phyloP scores from a whole-genome alignment of 164 flowering plant species.

The Vitis riparia region DNA sequence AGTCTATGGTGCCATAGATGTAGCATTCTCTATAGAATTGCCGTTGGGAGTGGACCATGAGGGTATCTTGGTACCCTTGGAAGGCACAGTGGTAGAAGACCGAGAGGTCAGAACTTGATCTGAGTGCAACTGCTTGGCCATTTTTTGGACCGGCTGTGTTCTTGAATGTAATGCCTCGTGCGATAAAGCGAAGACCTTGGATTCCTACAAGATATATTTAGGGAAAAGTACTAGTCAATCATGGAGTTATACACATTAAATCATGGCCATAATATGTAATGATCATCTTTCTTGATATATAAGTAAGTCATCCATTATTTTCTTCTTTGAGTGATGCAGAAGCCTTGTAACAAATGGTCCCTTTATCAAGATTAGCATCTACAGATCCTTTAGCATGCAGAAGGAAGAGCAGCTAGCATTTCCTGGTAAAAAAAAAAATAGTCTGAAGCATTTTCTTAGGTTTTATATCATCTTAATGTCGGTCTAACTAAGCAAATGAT shows the following conservation, averaged over 20 bases:
- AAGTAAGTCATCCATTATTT: no score
- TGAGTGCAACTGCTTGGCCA: conserved; percentile 52
- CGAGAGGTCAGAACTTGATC: conserved; percentile 46
- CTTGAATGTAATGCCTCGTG: conserved; percentile 34
- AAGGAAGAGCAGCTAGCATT: no score
- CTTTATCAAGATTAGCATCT: no score
- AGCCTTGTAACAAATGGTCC: no score
- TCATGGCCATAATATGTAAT: no score
- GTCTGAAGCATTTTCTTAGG: no score
- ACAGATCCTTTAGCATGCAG: no score
- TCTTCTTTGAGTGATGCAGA: no score
- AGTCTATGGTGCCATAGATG: conserved; percentile 50
- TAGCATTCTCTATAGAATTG: conserved; percentile 46
- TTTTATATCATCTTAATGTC: no score
- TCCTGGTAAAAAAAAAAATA: no score
- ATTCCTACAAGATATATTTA: conserved; percentile 24
- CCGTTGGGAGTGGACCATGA: conserved; percentile 44
- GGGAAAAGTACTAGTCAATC: neutral
- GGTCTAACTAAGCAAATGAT: no score
- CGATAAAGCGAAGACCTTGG: conserved; percentile 38
- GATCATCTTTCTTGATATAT: no score
- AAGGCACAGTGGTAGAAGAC: conserved; percentile 42
- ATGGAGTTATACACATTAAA: neutral
- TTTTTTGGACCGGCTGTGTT: conserved; percentile 44
- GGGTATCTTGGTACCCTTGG: conserved; percentile 53